Conservation (phyloP, 2,329 filamentous ascomycete genomes). For the Ambrosiella beaveri region DNA sequence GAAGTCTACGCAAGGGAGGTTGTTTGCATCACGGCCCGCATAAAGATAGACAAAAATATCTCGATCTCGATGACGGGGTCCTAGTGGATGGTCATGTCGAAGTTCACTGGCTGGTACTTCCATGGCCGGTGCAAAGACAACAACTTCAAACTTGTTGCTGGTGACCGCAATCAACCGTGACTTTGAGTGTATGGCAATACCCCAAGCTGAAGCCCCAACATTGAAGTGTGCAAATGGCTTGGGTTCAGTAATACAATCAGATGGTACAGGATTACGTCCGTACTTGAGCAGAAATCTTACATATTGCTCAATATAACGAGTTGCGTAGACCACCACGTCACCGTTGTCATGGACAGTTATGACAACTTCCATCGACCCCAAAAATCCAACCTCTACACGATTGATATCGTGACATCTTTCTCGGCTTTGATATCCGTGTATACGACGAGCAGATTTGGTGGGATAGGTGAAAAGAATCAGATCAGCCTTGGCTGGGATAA, state of each 20-base stretch:
- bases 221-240: slow-evolving; percentile 44
- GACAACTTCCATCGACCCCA: slow-evolving; percentile 54
- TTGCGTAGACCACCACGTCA: slow-evolving; percentile 56
- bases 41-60: not conserved
- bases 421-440: slow-evolving; percentile 34
- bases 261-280: not conserved
- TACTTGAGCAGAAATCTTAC: slow-evolving; percentile 19
- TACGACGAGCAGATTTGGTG: slow-evolving; percentile 21
- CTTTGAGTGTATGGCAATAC: slow-evolving; percentile 8
- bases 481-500: slow-evolving; percentile 30
- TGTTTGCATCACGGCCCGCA: slow-evolving; percentile 16
- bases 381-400: slow-evolving; percentile 47
- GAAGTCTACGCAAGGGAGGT: slow-evolving; percentile 38
- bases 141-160: slow-evolving; percentile 47
- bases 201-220: slow-evolving; percentile 5
- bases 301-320: slow-evolving; percentile 30
- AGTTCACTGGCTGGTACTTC: slow-evolving; percentile 10
- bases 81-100: not conserved
- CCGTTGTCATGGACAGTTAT: slow-evolving; percentile 56
- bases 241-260: slow-evolving; percentile 13
- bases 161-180: slow-evolving; percentile 33
- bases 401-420: slow-evolving; percentile 46
- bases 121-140: slow-evolving; percentile 31
- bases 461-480: slow-evolving; percentile 29
- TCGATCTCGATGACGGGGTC: not conserved